These are phyloP conservation scores for Camillea tinctor DNA, from an alignment of 2,329 filamentous ascomycete genomes.

Conservation along the genomic window DNA sequence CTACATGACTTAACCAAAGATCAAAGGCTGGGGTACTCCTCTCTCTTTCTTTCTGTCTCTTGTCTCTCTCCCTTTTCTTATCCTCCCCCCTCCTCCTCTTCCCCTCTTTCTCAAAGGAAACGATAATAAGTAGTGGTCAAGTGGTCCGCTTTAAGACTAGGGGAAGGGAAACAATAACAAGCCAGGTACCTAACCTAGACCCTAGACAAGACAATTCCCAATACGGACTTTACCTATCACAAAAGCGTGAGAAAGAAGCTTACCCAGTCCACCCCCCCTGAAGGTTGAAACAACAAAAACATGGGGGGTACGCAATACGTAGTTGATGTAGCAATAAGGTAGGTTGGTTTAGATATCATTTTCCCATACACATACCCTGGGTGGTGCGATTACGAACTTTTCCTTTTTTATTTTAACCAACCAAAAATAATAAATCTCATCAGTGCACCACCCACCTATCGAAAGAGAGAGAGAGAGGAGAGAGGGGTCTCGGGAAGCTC, in stretches of 20 bases:
- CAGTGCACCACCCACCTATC: too few relatives aligned
- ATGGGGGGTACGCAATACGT: neutral
- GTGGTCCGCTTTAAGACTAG: neutral
- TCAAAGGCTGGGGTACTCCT: neutral
- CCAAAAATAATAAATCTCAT: too few relatives aligned
- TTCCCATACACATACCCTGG: neutral
- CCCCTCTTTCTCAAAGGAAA: neutral
- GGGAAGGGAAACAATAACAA: neutral
- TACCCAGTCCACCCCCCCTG: too few relatives aligned
- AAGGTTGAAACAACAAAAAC: neutral
- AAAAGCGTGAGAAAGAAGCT: neutral
- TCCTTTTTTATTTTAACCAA: neutral
- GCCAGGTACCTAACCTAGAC: too few relatives aligned
- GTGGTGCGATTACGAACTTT: neutral
- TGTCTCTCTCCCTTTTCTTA: too few relatives aligned
- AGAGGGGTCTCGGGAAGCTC: slow-evolving; percentile 6
- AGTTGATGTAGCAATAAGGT: neutral
- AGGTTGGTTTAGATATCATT: too few relatives aligned
- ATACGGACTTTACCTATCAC: neutral
- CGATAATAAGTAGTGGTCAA: neutral
- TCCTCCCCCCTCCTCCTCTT: too few relatives aligned
- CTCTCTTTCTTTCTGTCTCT: too few relatives aligned
- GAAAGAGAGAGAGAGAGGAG: too few relatives aligned
- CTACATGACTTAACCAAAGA: neutral
- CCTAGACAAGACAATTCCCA: neutral